Base-by-base conservation (phyloP, 2,329 filamentous ascomycete genomes). In the Atkinsonella texensis region DNA sequence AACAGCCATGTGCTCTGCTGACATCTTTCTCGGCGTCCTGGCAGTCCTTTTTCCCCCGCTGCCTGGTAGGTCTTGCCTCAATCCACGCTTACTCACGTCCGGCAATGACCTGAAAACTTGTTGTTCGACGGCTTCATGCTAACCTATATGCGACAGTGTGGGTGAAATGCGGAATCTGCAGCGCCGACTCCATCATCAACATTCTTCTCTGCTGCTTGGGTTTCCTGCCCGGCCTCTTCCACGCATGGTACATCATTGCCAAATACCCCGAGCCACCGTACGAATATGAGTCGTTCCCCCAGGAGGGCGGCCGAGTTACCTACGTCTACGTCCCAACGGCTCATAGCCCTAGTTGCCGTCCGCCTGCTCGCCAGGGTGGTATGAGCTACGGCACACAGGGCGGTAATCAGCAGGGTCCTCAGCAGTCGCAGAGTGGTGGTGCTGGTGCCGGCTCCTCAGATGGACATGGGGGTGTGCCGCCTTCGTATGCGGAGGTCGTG, bases 211-310 rank as follows among this genome's bases (percentile, higher is more conserved):
- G 86, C 69, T 66, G 81, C 50, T 80, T 91, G 20, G 87, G 84
- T 61, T 89, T 77, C 64, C 69, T 97, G 54, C 91, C 91, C 18
- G 91, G 91, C 55, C 84, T 97, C 48, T 73, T 98, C 2, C 93
- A 98, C 73, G 81, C 90, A 56, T 97, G 93, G 91, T 98, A 97
- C 77, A 95, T 97, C 69, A 96, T 98, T 70, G 80, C 87, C 62
- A 85, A 87, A 65, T 87, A 85, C 67, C 93, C 93, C 53, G 91
- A 96, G 55, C 59, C 78, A 41, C 75, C 83, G 53, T 79, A 78
- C 67, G 80, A 85, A 56, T 89, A 93, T 69, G 80, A 87, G 59
- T 70, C 74, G 48, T 66, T 86, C 41, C 70, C 78, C 5, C 79
- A 82, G 50, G 77, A 80, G 61, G 59, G 64, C 60, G 73, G 77